phyloP scores from a whole-genome alignment of 345 rosid genomes.

The Eutrema heterophyllum region DNA sequence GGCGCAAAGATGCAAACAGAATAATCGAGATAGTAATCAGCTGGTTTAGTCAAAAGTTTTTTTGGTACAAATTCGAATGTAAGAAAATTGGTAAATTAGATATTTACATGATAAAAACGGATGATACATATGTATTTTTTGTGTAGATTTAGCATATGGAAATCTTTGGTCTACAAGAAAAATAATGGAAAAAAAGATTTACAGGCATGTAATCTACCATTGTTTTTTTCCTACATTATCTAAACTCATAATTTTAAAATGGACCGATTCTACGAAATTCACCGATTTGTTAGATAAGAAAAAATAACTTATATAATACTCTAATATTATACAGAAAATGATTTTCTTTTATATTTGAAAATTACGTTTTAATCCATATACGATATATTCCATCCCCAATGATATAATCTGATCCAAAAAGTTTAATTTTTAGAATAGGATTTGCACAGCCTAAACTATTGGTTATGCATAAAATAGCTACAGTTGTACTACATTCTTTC shows the following conservation, averaged over 20 bases:
- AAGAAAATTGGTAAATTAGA: not conserved
- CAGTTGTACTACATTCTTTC: not conserved
- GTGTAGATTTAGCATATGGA: not conserved
- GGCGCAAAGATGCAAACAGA: not conserved
- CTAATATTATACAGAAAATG: too few relatives aligned
- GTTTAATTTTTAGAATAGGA: not conserved
- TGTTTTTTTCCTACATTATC: too few relatives aligned
- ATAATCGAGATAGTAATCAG: not conserved
- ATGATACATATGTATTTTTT: not conserved
- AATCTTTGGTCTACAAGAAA: not conserved
- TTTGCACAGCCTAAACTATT: not conserved
- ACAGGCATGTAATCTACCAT: not conserved
- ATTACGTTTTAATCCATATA: not conserved
- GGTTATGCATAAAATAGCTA: conserved; percentile 4
- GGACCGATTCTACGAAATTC: too few relatives aligned
- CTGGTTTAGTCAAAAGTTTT: too few relatives aligned
- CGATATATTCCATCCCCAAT: not conserved
- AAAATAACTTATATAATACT: too few relatives aligned
- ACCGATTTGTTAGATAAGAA: too few relatives aligned
- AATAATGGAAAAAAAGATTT: not conserved
- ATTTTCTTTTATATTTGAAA: too few relatives aligned
- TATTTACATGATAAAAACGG: not conserved
- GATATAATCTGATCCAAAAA: not conserved
- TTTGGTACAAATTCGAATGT: not conserved
- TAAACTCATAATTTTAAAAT: too few relatives aligned